Evolutionary conservation across 208 protist genomes (phyloP).

Genomic region (Leishmania tropica): DNA sequence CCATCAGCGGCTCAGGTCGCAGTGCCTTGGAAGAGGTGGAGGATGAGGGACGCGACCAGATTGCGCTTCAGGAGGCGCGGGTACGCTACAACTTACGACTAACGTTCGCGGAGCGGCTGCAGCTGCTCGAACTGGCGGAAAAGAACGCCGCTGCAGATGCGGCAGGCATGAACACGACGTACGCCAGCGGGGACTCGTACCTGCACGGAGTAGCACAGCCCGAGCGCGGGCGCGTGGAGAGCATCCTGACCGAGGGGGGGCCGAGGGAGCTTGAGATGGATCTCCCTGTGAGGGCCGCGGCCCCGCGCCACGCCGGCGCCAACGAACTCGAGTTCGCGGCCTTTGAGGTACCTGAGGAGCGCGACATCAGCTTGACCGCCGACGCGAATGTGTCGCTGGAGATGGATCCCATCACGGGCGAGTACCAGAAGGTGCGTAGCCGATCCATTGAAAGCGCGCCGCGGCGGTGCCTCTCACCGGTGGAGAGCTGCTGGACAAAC

Average conservation of each 20-base stretch:
- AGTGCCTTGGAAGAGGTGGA: constrained; percentile 40
- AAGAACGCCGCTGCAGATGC: constrained; percentile 53
- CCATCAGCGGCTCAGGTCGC: constrained; percentile 2
- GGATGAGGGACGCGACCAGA: constrained; percentile 60
- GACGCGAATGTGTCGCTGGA: not conserved
- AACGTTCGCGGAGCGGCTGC: constrained; percentile 43
- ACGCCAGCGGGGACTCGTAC: constrained; percentile 9
- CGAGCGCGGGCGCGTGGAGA: constrained; percentile 14
- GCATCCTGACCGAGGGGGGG: constrained; percentile 19
- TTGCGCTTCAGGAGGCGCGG: constrained; percentile 68
- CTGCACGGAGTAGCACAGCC: constrained; percentile 14
- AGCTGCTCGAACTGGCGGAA: constrained; percentile 36
- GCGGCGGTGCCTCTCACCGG: constrained; percentile 1
- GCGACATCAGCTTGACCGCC: not conserved
- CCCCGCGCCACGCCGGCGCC: constrained; percentile 1
- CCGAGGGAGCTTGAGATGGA: not conserved
- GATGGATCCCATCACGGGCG: constrained; percentile 13
- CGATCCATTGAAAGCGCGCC: constrained; percentile 36
- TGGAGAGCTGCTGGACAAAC: constrained; percentile 38
- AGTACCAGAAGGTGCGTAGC: constrained; percentile 25
- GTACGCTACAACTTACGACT: constrained; percentile 67
- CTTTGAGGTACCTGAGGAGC: constrained; percentile 12
- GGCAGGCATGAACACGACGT: constrained; percentile 34
- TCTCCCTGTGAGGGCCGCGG: not conserved
- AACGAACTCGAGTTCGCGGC: not conserved